These are phyloP conservation scores for Coemansia sp. DNA, from an alignment of 192 early-diverging fungal species.

Conservation along the genomic window DNA sequence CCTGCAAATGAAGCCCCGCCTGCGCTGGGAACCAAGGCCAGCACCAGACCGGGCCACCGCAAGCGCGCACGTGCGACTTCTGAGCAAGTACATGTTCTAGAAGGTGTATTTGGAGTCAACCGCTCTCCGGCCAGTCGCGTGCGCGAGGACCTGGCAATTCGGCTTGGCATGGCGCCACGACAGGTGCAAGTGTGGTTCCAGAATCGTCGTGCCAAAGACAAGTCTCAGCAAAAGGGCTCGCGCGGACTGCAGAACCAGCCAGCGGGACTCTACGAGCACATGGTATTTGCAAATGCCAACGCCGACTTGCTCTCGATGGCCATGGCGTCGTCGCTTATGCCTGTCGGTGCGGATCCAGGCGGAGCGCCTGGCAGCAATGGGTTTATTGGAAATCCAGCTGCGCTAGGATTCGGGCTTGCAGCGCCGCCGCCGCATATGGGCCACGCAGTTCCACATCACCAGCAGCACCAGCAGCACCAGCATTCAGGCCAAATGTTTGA, in stretches of 20 bases:
- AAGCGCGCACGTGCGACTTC: slow-evolving; percentile 70
- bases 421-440: not conserved
- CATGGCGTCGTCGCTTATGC: slow-evolving; percentile 30
- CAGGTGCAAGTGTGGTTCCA: slow-evolving; percentile 87
- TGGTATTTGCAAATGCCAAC: slow-evolving; percentile 22
- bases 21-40: slow-evolving; percentile 7
- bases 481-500: slow-evolving; percentile 10
- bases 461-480: slow-evolving; percentile 19
- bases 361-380: slow-evolving; percentile 7
- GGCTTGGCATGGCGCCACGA: slow-evolving; percentile 68
- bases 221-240: slow-evolving; percentile 51
- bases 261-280: slow-evolving; percentile 25
- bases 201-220: slow-evolving; percentile 82
- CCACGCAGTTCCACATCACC: slow-evolving; percentile 1
- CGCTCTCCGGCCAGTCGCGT: slow-evolving; percentile 66
- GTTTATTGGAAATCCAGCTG: slow-evolving; percentile 8
- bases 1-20: slow-evolving; percentile 3
- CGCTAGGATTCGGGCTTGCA: slow-evolving; percentile 11
- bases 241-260: slow-evolving; percentile 33
- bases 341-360: slow-evolving; percentile 7
- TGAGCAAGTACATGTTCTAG: slow-evolving; percentile 66
- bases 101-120: slow-evolving; percentile 66
- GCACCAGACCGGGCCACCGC: slow-evolving; percentile 37
- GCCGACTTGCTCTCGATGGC: slow-evolving; percentile 42
- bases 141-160: slow-evolving; percentile 62